Evolutionary conservation across 176 grass and related monocot species (phyloP), one percentile per base, ranked within the genome.

Genomic region (Elymus sibiricus): DNA sequence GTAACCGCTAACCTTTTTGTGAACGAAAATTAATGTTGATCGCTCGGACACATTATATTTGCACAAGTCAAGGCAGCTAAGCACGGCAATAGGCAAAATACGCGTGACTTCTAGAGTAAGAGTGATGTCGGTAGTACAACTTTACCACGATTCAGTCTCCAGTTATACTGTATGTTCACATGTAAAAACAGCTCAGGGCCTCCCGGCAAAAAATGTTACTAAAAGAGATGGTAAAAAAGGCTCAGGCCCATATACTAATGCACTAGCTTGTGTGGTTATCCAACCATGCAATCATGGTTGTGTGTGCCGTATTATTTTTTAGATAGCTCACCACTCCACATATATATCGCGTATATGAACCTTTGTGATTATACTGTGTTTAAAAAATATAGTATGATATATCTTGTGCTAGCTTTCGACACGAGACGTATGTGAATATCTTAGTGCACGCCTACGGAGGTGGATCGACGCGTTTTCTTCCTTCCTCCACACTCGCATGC

Each of bases 401-500:
- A 39, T 77, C 38, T 76, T 31, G 2, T 55, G 13, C 14, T 51
- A 51, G 47, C 59, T 72, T 77, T 77, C 7, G n/a, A 83, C 86
- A 63, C 26, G 21, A 72, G 68, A 70, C 10, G 46, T 83, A 14
- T 19, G n/a, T 66, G 25, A 53, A 56, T 47, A 56, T 47, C 53
- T 49, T 11, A 73, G 35, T 27, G 26, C 79, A 77, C 62, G 10
- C 34, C 39, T 43, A 21, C 44, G 28, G 19, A 31, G 22, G 62
- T 34, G 5, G 77, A 89, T 47, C 7, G 70, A 85, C 88, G 62
- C 88, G 77, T 47, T 89, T 89, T 24, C 83, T 85, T 81, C 76
- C 83, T 85, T 85, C 82, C 14, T 32, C 49, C 4, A 27, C 56
- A 58, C 16, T 78, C 81, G 44, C 55, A 21, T 22, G 53, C 53